These are phyloP conservation scores for Phytophthora crassamura DNA, from an alignment of 352 stramenopile species.

Conservation along the genomic window DNA sequence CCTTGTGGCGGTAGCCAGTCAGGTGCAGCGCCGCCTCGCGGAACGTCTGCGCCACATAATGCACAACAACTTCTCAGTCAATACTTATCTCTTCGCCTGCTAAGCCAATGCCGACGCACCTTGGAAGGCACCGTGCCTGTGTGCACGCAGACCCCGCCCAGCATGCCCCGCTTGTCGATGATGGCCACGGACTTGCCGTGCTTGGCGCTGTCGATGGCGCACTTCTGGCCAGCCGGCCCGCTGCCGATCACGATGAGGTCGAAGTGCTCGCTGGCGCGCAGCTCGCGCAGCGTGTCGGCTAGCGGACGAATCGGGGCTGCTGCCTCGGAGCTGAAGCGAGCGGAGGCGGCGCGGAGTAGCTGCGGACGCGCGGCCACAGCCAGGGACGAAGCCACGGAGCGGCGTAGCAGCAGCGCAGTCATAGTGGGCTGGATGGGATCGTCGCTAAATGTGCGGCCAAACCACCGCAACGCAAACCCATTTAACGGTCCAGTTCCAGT, in stretches of 20 bases:
- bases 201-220: slow-evolving; percentile 90
- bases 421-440: neutral
- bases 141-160: slow-evolving; percentile 89
- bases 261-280: slow-evolving; percentile 89
- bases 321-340: slow-evolving; percentile 18
- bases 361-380: neutral
- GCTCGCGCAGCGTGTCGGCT: slow-evolving; percentile 73
- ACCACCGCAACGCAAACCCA: slow-evolving; percentile 20
- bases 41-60: slow-evolving; percentile 69
- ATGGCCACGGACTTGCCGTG: slow-evolving; percentile 84
- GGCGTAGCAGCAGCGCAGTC: slow-evolving; percentile 31
- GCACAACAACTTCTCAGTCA: neutral
- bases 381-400: slow-evolving; percentile 23
- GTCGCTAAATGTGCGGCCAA: slow-evolving; percentile 20
- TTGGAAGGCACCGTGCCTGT: slow-evolving; percentile 90
- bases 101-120: slow-evolving; percentile 25
- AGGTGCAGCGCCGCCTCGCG: slow-evolving; percentile 90
- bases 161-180: slow-evolving; percentile 91
- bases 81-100: neutral
- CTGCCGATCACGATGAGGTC: slow-evolving; percentile 92
- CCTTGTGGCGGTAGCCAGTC: slow-evolving; percentile 88
- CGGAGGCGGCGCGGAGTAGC: slow-evolving; percentile 4
- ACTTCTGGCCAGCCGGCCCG: slow-evolving; percentile 89
- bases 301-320: slow-evolving; percentile 37
- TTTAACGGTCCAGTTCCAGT: slow-evolving; percentile 21